Evolutionary conservation across 2,329 filamentous ascomycete species (phyloP).

Genomic region (Sporothrix euskadiensis): DNA sequence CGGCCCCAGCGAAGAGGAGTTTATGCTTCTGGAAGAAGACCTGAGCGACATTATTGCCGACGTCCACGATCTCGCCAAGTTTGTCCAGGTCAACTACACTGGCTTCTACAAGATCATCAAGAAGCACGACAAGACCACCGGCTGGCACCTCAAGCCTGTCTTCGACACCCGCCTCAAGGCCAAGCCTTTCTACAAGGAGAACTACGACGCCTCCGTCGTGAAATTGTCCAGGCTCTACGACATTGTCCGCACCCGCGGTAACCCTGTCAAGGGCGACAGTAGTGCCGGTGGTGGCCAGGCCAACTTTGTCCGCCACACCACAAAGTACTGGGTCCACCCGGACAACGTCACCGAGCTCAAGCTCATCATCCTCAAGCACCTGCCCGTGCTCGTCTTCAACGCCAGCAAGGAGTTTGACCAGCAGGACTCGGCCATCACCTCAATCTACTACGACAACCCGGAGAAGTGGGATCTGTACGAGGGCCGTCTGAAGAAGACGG

Average conservation of each 20-base stretch:
- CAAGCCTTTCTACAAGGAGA: slow-evolving; percentile 98
- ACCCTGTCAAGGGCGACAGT: slow-evolving; percentile 88
- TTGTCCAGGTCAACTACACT: slow-evolving; percentile 97
- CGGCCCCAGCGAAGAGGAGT: slow-evolving; percentile 82
- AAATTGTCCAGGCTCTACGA: slow-evolving; percentile 96
- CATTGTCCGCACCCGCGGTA: slow-evolving; percentile 86
- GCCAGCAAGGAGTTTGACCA: slow-evolving; percentile 92
- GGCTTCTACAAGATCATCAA: slow-evolving; percentile 99
- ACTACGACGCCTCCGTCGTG: slow-evolving; percentile 94
- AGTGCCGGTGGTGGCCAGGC: slow-evolving; percentile 88
- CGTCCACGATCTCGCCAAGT: slow-evolving; percentile 96
- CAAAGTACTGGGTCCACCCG: slow-evolving; percentile 98
- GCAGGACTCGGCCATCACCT: slow-evolving; percentile 91
- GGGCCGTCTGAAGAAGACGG: slow-evolving; percentile 93
- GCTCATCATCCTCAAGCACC: slow-evolving; percentile 94
- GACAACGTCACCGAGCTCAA: slow-evolving; percentile 99
- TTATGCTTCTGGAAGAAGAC: slow-evolving; percentile 89
- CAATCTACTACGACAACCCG: slow-evolving; percentile 97
- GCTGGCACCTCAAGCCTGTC: slow-evolving; percentile 91
- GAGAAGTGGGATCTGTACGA: slow-evolving; percentile 93
- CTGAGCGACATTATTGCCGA: slow-evolving; percentile 97
- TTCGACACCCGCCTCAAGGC: slow-evolving; percentile 93
- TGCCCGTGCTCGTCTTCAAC: slow-evolving; percentile 97
- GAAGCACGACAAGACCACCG: slow-evolving; percentile 98
- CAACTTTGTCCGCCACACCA: slow-evolving; percentile 95